Conservation (phyloP, 768 basidiomycete genomes). For the Ramaria rubella region DNA sequence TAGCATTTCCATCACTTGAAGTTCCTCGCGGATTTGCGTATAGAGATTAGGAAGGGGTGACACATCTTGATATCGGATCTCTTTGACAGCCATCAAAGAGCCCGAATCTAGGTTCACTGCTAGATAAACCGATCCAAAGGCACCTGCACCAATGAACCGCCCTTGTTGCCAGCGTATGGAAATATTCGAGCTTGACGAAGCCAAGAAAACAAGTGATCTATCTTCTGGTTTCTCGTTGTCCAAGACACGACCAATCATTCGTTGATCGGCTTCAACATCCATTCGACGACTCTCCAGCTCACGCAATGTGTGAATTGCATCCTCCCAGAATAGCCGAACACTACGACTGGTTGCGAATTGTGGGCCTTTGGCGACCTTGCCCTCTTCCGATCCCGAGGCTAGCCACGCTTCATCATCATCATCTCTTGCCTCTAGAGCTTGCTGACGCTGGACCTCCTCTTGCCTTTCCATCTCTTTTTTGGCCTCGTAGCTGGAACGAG, state of each 20-base stretch:
- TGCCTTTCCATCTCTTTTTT: constrained; percentile 84
- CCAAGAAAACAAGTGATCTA: constrained; percentile 87
- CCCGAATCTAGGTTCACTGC: constrained; percentile 95
- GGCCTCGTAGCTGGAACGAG: constrained; percentile 80
- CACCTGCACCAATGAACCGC: constrained; percentile 95
- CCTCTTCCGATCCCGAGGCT: background rate
- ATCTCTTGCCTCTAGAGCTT: constrained; percentile 40
- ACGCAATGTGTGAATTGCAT: constrained; percentile 49
- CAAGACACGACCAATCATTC: constrained; percentile 82
- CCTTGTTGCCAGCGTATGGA: constrained; percentile 98
- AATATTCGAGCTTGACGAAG: constrained; percentile 92
- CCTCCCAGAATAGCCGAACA: constrained; percentile 73
- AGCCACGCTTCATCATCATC: constrained; percentile 40
- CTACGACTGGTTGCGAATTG: constrained; percentile 31
- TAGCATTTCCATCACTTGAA: constrained; percentile 96
- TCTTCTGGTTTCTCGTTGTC: constrained; percentile 94
- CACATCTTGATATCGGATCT: constrained; percentile 94
- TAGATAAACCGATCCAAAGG: constrained; percentile 98
- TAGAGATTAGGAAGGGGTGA: constrained; percentile 83
- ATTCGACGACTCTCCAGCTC: constrained; percentile 62
- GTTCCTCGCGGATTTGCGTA: constrained; percentile 91
- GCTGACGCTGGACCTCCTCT: constrained; percentile 52
- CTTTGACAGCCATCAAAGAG: constrained; percentile 97
- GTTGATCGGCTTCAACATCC: constrained; percentile 55
- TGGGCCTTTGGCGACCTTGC: background rate